phyloP scores from a whole-genome alignment of 2,329 filamentous ascomycete species.

The Botrytis hyacinthi region DNA sequence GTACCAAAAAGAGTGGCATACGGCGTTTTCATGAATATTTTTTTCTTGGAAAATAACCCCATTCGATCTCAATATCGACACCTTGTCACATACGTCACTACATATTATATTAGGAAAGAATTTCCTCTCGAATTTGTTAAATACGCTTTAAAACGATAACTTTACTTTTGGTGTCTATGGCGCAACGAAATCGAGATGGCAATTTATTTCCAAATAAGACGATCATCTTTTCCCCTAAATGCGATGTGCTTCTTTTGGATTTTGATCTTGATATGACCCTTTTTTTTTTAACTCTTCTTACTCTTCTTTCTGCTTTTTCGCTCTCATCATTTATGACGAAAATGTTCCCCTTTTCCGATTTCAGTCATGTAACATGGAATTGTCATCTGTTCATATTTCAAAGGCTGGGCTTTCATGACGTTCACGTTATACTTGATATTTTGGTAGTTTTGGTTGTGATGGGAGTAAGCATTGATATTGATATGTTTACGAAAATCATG shows the following conservation, averaged over 20 bases:
- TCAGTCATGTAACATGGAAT: slow-evolving; percentile 3
- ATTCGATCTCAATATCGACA: slow-evolving; percentile 10
- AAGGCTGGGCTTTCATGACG: slow-evolving; percentile 12
- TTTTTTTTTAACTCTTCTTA: background rate
- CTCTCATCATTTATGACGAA: background rate
- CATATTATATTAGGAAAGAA: slow-evolving; percentile 19
- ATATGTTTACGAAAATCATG: slow-evolving; percentile 2
- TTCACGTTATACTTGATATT: slow-evolving; percentile 12
- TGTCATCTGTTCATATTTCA: slow-evolving; percentile 5
- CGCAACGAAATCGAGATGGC: slow-evolving; percentile 15
- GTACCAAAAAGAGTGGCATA: slow-evolving; percentile 39
- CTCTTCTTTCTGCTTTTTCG: background rate
- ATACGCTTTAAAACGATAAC: slow-evolving; percentile 10
- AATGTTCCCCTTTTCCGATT: background rate
- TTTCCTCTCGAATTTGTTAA: slow-evolving; percentile 15
- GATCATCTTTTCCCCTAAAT: slow-evolving; percentile 1
- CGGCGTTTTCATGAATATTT: slow-evolving; percentile 31
- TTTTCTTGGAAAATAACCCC: slow-evolving; percentile 13
- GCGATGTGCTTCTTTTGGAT: slow-evolving; percentile 14
- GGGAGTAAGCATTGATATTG: background rate
- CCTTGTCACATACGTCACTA: slow-evolving; percentile 1
- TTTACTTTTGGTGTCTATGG: slow-evolving; percentile 21
- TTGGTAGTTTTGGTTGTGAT: slow-evolving; percentile 11
- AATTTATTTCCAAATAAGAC: slow-evolving; percentile 15
- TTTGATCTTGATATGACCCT: slow-evolving; percentile 14